Evolutionary conservation across 164 flowering plant species (phyloP), one percentile per base, ranked within the genome.

Genomic region (Nymphaea thermarum): DNA sequence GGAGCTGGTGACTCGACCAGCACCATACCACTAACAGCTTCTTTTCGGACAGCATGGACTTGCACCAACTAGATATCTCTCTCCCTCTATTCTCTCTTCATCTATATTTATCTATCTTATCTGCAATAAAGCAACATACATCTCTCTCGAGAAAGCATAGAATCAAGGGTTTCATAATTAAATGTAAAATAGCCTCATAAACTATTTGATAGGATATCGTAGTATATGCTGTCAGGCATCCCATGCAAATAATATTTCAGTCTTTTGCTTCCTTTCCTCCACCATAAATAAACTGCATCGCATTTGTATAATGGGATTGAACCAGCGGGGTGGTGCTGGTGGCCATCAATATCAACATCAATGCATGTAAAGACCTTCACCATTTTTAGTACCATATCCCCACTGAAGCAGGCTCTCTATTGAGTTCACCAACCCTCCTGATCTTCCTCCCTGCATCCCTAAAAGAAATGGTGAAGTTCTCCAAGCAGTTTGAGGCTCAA

Each of bases 401-500:
- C 57, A 51, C 57, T 51, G 57, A 10, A 0, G 5, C 57, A 10
- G 8, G 57, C 14, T 51, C 14, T 25, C 36, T 25, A 25, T 25
- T 25, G 36, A 25, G 36, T 25, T 25, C 57, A 8, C 57, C 14
- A 15, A 4, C 57, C 57, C 12, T 7, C 12, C 14, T 51, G 57
- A 51, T 51, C 57, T 51, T 51, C 14, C 42, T 62, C 12, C 18
- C 42, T 17, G 36, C 36, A 25, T 25, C 36, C 36, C 36, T 1
- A 25, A 25, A 25, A 62, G 53, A 75, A 17, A 90, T 91, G 96
- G 96, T 94, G 88, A 94, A 94, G 80, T 91, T 94, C 82, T 84
- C 95, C 8, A 91, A 91, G 82, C 97, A 94, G 75, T 94, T 88
- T 80, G 91, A 94, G 69, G 95, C 84, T 10, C 98, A 94, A 74